Conservation (phyloP, 2,329 filamentous ascomycete genomes). For the Davidsoniella virescens region DNA sequence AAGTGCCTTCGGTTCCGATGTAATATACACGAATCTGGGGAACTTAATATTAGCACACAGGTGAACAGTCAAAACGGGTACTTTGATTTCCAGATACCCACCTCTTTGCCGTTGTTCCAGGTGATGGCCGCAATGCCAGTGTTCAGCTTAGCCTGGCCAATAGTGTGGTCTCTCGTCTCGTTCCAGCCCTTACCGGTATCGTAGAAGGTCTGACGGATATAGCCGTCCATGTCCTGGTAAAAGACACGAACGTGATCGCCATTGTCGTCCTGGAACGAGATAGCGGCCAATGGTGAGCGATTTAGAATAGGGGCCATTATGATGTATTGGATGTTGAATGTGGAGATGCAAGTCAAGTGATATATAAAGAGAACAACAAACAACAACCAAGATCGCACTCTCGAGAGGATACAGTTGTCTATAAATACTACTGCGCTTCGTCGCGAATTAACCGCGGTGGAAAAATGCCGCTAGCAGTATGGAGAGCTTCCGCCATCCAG, state of each 20-base stretch:
- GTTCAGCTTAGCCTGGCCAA: constrained; percentile 12
- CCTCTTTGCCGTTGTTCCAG: constrained; percentile 13
- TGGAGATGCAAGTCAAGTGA: neutral
- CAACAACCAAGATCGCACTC: neutral
- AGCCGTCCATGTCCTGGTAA: constrained; percentile 13
- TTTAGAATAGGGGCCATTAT: constrained; percentile 12
- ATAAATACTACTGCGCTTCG: neutral
- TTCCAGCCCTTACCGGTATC: constrained; percentile 13
- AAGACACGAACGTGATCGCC: constrained; percentile 12
- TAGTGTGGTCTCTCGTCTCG: constrained; percentile 9
- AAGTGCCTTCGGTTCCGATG: constrained; percentile 10
- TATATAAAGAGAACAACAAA: neutral
- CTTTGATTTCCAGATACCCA: neutral
- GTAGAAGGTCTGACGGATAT: constrained; percentile 12
- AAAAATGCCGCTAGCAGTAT: neutral
- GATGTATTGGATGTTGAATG: neutral
- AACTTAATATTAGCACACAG: neutral
- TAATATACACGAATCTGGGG: constrained; percentile 12
- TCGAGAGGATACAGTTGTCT: too few species aligned
- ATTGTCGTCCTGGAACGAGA: constrained; percentile 12
- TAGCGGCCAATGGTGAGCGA: constrained; percentile 10
- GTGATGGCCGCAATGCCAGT: constrained; percentile 12
- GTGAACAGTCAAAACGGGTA: neutral
- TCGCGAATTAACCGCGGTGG: neutral
- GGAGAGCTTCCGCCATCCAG: neutral